A percentile compares a stretch with the other conserved stretches of the same genome.
These are phyloP conservation scores for Coemansia sp. DNA, from an alignment of 371 early-diverging fungal genomes.

Conservation along the genomic window DNA sequence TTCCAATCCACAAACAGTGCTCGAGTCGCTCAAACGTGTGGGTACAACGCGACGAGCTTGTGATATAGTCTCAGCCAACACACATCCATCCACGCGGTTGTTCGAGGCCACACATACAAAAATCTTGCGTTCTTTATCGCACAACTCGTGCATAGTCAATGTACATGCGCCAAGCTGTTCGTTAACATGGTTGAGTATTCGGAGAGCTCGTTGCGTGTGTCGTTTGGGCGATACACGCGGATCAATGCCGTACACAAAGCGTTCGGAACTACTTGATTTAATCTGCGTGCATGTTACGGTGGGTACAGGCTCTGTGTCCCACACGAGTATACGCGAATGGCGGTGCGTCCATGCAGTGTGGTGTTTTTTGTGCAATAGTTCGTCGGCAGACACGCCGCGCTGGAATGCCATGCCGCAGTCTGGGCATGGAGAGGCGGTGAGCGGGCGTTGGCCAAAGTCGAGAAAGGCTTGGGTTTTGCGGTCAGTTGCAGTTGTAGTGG, in stretches of 20 bases:
- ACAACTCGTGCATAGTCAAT: conserved; percentile 15
- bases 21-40: background rate
- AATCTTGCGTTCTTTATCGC: conserved; percentile 34
- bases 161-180: conserved; percentile 41
- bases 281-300: no score
- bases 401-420: conserved; percentile 55
- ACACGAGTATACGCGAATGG: conserved; percentile 10
- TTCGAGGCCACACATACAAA: conserved; percentile 38
- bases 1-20: background rate
- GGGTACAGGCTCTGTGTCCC: background rate
- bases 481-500: background rate
- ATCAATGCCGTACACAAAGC: conserved; percentile 6
- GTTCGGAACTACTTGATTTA: no score
- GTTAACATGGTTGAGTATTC: conserved; percentile 35
- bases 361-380: conserved; percentile 46
- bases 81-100: conserved; percentile 49
- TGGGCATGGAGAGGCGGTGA: conserved; percentile 42
- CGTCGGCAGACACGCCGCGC: conserved; percentile 51
- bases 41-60: conserved; percentile 20
- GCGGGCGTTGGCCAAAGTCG: conserved; percentile 54
- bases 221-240: conserved; percentile 18
- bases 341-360: conserved; percentile 44
- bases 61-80: conserved; percentile 52
- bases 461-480: conserved; percentile 50
- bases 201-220: conserved; percentile 25